Conservation (phyloP, 169 alveolate species). For the Theileria annulata region DNA sequence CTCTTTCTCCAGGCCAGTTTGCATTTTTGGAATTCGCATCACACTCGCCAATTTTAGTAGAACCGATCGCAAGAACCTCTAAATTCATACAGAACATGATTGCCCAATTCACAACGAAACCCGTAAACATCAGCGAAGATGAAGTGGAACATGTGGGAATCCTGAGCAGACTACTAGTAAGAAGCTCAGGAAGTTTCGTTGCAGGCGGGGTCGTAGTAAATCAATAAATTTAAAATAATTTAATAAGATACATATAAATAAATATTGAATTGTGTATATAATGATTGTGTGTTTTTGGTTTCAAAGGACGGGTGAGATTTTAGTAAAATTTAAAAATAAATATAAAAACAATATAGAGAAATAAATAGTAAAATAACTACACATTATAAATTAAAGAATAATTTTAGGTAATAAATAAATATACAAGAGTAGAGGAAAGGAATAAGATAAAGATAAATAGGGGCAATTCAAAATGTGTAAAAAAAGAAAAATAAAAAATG, state of each 20-base stretch:
- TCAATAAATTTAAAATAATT: not conserved
- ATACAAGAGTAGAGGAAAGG: not conserved
- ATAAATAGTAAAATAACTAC: not conserved
- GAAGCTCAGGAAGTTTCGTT: conserved; percentile 39
- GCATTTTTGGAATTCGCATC: conserved; percentile 30
- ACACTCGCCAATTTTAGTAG: conserved; percentile 33
- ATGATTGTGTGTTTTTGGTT: not conserved
- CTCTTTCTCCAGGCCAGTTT: conserved; percentile 47
- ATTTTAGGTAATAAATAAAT: not conserved
- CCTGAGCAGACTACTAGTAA: conserved; percentile 46
- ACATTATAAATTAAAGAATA: not conserved
- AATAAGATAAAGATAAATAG: not conserved
- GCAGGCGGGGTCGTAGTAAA: conserved; percentile 54
- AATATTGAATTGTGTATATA: not conserved
- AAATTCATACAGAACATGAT: conserved; percentile 4
- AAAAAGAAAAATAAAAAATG: not conserved
- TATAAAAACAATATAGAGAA: not conserved
- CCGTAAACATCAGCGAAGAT: not conserved
- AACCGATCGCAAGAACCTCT: conserved; percentile 11
- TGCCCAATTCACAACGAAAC: not conserved
- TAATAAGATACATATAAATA: not conserved
- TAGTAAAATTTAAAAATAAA: not conserved
- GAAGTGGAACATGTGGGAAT: conserved; percentile 15
- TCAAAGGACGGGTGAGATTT: not conserved
- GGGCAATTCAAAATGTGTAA: conserved; percentile 2